Evolutionary conservation across 331 rosid genomes (phyloP).

Genomic region (Malus hybrid): DNA sequence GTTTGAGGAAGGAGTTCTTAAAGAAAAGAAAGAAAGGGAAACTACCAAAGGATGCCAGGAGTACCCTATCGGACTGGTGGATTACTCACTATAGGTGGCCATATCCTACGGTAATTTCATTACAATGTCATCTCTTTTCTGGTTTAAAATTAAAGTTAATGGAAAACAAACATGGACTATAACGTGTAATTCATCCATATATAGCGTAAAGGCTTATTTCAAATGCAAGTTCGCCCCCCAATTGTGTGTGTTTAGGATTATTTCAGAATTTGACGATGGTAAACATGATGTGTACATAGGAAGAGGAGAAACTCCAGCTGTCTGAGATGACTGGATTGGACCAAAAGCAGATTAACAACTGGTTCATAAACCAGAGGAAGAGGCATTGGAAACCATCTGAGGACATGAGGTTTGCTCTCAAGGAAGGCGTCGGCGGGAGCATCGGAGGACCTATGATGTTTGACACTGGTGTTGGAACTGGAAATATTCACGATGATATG

Average conservation of each 20-base stretch:
- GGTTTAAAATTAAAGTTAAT: not conserved
- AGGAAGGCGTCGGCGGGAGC: conserved; percentile 27
- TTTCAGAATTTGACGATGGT: too few species aligned
- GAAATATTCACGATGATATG: not conserved
- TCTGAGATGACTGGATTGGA: conserved; percentile 55
- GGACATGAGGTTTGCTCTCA: conserved; percentile 46
- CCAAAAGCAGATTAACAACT: conserved; percentile 71
- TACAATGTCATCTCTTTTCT: too few species aligned
- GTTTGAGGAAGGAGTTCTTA: conserved; percentile 49
- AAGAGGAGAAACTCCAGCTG: conserved; percentile 58
- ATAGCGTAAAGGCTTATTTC: not conserved
- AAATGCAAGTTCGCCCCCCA: not conserved
- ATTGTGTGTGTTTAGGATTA: not conserved
- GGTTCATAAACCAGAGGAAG: conserved; percentile 85
- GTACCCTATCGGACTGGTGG: conserved; percentile 53
- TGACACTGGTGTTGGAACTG: not conserved
- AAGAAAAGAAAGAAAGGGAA: conserved; percentile 69
- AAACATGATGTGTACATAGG: conserved; percentile 24
- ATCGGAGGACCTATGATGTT: not conserved
- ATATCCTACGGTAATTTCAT: conserved; percentile 57
- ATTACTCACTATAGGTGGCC: conserved; percentile 65
- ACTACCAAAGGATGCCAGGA: conserved; percentile 69
- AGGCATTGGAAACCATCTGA: conserved; percentile 81
- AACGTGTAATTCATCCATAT: not conserved
- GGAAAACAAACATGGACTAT: not conserved